phyloP scores from a whole-genome alignment of 2,329 filamentous ascomycete genomes.

The Bipolaris bicolor region DNA sequence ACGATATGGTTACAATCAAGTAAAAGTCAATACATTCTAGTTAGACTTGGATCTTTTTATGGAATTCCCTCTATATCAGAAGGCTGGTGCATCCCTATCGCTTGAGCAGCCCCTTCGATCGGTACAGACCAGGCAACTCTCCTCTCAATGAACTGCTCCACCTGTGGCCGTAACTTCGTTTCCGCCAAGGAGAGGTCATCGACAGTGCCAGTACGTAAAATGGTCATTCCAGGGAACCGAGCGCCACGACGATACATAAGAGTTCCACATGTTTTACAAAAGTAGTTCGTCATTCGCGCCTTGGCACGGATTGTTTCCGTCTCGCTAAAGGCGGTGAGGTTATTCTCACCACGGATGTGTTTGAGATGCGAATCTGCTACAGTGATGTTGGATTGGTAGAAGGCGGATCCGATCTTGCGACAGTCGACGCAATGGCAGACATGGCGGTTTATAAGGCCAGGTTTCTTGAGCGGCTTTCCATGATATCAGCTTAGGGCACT shows the following conservation, averaged over 20 bases:
- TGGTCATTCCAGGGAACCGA: slow-evolving; percentile 53
- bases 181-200: slow-evolving; percentile 66
- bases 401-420: slow-evolving; percentile 40
- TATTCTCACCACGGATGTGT: neutral
- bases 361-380: neutral
- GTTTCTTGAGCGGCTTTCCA: neutral
- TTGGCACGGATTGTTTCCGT: neutral
- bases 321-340: neutral
- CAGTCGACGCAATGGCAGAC: slow-evolving; percentile 68
- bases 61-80: neutral
- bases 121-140: slow-evolving; percentile 55
- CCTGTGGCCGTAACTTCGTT: slow-evolving; percentile 60
- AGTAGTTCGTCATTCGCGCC: slow-evolving; percentile 64
- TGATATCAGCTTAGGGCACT: neutral
- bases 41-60: neutral
- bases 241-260: slow-evolving; percentile 63
- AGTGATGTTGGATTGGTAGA: neutral
- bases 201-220: slow-evolving; percentile 65
- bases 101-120: neutral
- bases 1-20: too few relatives aligned
- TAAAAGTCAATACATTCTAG: too few relatives aligned
- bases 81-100: neutral
- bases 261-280: slow-evolving; percentile 65
- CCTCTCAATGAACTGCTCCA: slow-evolving; percentile 61
- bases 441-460: slow-evolving; percentile 58